These are phyloP conservation scores for Aspergillus japonicus DNA, from an alignment of 2,329 filamentous ascomycete species.

Conservation along the genomic window DNA sequence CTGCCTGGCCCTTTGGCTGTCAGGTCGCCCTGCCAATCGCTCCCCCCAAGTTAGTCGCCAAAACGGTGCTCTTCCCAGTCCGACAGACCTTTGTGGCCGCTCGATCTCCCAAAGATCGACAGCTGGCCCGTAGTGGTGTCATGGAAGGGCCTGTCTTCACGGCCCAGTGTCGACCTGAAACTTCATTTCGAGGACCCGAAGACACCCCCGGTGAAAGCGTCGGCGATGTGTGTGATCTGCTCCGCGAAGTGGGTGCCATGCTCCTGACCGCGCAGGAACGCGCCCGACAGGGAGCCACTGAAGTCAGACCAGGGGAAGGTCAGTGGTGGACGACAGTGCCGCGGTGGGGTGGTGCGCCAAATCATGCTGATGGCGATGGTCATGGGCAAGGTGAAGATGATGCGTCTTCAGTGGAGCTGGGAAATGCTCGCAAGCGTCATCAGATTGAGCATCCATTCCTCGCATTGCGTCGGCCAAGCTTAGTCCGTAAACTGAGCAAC, in stretches of 20 bases:
- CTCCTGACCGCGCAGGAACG: slow-evolving; percentile 61
- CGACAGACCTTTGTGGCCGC: slow-evolving; percentile 57
- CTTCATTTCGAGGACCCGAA: slow-evolving; percentile 47
- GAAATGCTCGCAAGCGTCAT: slow-evolving; percentile 40
- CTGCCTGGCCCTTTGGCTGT: slow-evolving; percentile 58
- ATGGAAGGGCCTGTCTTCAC: slow-evolving; percentile 60
- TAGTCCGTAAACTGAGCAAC: slow-evolving; percentile 45
- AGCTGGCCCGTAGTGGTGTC: slow-evolving; percentile 53
- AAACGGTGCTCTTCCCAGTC: slow-evolving; percentile 55
- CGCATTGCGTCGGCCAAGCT: slow-evolving; percentile 32
- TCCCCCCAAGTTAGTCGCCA: slow-evolving; percentile 49
- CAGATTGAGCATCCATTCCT: slow-evolving; percentile 36
- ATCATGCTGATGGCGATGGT: slow-evolving; percentile 33
- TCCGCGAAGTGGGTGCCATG: slow-evolving; percentile 58
- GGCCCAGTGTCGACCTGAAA: slow-evolving; percentile 56
- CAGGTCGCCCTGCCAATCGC: slow-evolving; percentile 50
- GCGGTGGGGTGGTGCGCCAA: slow-evolving; percentile 55
- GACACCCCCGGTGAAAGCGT: slow-evolving; percentile 32
- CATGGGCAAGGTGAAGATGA: slow-evolving; percentile 28
- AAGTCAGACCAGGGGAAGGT: slow-evolving; percentile 53
- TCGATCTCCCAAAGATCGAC: slow-evolving; percentile 53
- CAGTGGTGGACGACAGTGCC: slow-evolving; percentile 61
- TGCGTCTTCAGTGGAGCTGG: slow-evolving; percentile 25
- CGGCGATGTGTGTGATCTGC: slow-evolving; percentile 51
- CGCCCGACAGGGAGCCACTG: slow-evolving; percentile 53